Base-by-base conservation (phyloP, 306 rosid genomes). In the Ceratonia siliqua region DNA sequence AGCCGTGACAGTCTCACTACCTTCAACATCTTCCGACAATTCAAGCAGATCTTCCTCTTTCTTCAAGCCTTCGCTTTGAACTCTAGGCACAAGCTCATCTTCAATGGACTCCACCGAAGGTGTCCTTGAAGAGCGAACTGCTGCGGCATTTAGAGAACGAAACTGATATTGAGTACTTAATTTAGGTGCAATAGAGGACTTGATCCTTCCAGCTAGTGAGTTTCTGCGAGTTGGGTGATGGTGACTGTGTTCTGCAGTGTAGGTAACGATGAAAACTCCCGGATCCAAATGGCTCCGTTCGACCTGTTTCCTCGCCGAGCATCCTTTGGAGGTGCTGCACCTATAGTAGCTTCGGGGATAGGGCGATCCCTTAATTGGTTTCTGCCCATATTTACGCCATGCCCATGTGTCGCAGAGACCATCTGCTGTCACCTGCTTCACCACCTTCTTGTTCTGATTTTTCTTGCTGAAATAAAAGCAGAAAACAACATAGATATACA, bases 331-430 rank as follows among this genome's bases (percentile, higher is more conserved):
- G 81, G 86, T 88, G 74, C 98, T 94, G 72, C 98, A 94, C 17
- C 82, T 85, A 48, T 94, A 94, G 22, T 94, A 94, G 81, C 99
- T 94, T 54, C 99, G 84, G 0, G 99, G 99, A 81, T 90, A 86
- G 0, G 97, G 95, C 4, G 99, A 92, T 8, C 99, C 99, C 80
- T 94, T 94, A 7, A 94, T 94, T 8, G 99, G 97, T 76, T 94
- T 94, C 68, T 94, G 99, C 48, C 99, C 99, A 50, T 94, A 94
- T 81, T 94, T 94, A 12, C 99, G 75, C 99, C 99, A 94, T 41
- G 95, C 91, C 99, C 99, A 92, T 66, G 81, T 67, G 48, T 94
- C 99, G 10, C 84, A 58, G 0, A 85, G 33, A 13, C 85, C 86
- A 50, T 87, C 89, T 24, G 74, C 89, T 70, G 25, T 81, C 20